These are phyloP conservation scores for Diaporthe vaccinii DNA, from an alignment of 2,329 filamentous ascomycete genomes.

Conservation along the genomic window DNA sequence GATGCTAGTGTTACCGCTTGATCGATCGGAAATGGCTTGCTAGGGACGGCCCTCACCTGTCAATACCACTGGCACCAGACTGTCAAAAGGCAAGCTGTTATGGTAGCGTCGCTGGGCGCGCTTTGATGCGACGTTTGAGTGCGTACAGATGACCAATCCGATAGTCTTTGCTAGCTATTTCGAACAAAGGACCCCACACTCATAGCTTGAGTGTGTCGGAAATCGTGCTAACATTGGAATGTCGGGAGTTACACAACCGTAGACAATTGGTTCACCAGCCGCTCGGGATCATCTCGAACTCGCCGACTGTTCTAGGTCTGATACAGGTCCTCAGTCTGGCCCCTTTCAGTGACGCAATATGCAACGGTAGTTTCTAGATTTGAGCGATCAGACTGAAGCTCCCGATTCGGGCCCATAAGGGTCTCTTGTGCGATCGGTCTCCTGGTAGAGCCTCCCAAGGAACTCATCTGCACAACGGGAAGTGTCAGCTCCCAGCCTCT, in stretches of 20 bases:
- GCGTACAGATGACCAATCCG: neutral
- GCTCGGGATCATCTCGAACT: neutral
- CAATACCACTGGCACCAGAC: neutral
- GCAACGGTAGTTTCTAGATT: too few species aligned
- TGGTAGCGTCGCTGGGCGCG: neutral
- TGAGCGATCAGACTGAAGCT: neutral
- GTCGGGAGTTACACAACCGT: neutral
- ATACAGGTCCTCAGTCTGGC: neutral
- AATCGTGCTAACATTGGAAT: neutral
- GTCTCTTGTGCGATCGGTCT: too few species aligned
- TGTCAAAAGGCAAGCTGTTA: neutral
- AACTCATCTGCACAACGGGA: neutral
- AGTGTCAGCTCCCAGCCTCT: neutral
- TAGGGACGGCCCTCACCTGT: slow-evolving; percentile 6
- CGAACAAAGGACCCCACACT: neutral
- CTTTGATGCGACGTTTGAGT: neutral
- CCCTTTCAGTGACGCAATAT: neutral
- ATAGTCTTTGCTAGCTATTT: neutral
- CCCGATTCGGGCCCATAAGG: neutral
- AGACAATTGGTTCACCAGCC: neutral
- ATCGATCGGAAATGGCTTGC: neutral
- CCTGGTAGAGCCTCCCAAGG: neutral
- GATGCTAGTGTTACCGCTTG: slow-evolving; percentile 2
- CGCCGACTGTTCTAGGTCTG: neutral
- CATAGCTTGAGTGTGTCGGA: neutral